Evolutionary conservation across 2,329 filamentous ascomycete genomes (phyloP).

Genomic region (Clonostachys byssicola): DNA sequence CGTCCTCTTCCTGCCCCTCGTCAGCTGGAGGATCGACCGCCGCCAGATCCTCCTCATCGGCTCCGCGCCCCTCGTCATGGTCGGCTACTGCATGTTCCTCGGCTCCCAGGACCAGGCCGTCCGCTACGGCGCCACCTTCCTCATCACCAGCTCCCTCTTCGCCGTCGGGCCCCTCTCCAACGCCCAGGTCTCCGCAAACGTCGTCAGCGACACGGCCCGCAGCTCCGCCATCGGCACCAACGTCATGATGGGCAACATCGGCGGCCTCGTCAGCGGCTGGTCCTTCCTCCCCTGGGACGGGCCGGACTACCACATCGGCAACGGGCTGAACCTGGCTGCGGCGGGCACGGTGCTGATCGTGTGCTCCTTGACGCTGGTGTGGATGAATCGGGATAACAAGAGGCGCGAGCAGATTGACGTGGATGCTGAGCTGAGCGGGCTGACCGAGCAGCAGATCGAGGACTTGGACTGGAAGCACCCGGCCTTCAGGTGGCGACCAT

Average conservation of each 20-base stretch:
- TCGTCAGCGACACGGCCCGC: slow-evolving; percentile 66
- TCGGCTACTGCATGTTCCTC: slow-evolving; percentile 69
- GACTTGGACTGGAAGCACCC: slow-evolving; percentile 66
- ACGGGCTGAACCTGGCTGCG: slow-evolving; percentile 65
- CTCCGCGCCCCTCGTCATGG: slow-evolving; percentile 59
- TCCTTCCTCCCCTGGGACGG: slow-evolving; percentile 58
- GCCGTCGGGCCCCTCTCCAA: slow-evolving; percentile 61
- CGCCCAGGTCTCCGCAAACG: slow-evolving; percentile 65
- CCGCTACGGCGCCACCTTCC: slow-evolving; percentile 67
- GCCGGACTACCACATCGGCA: slow-evolving; percentile 66
- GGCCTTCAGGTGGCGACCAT: slow-evolving; percentile 49
- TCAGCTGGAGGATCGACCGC: slow-evolving; percentile 56
- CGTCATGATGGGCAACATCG: slow-evolving; percentile 70
- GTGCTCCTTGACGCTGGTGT: slow-evolving; percentile 42
- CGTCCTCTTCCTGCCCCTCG: slow-evolving; percentile 54
- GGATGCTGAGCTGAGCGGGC: slow-evolving; percentile 43
- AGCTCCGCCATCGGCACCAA: slow-evolving; percentile 62
- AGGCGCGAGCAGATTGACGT: slow-evolving; percentile 16
- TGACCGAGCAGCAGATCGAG: slow-evolving; percentile 48
- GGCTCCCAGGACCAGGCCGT: slow-evolving; percentile 44
- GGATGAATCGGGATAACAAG: slow-evolving; percentile 61
- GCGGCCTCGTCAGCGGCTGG: slow-evolving; percentile 64
- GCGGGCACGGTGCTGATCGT: slow-evolving; percentile 45
- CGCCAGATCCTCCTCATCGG: slow-evolving; percentile 58
- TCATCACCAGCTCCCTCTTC: slow-evolving; percentile 63